Evolutionary conservation across 768 basidiomycete genomes (phyloP).

Genomic region (Naganishia kalamii): DNA sequence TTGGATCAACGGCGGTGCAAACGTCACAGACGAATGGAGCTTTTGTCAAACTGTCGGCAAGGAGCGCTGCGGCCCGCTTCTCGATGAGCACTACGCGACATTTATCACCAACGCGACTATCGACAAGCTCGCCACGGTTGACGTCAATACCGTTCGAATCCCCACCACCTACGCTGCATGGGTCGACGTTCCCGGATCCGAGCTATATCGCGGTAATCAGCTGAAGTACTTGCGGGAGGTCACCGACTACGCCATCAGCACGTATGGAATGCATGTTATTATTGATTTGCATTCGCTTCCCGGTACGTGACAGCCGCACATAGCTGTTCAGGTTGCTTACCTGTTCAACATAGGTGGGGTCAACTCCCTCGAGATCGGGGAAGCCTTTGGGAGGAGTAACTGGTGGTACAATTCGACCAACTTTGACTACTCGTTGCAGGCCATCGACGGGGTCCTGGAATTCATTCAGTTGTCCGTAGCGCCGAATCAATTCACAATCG

Average conservation of each 20-base stretch:
- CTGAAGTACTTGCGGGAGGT: slow-evolving; percentile 1
- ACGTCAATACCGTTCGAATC: slow-evolving; percentile 22
- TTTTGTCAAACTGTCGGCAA: slow-evolving; percentile 9
- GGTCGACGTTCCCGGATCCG: slow-evolving; percentile 9
- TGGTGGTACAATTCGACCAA: slow-evolving; percentile 22
- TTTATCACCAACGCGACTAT: slow-evolving; percentile 14
- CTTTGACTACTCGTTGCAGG: background rate
- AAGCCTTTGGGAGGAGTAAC: background rate
- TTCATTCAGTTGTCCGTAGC: background rate
- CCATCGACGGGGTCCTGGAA: slow-evolving; percentile 4
- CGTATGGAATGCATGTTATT: slow-evolving; percentile 18
- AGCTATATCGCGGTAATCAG: slow-evolving; percentile 16
- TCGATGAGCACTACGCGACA: slow-evolving; percentile 13
- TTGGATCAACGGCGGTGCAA: background rate
- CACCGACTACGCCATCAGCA: slow-evolving; percentile 18
- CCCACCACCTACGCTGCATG: slow-evolving; percentile 21
- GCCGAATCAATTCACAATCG: slow-evolving; percentile 1
- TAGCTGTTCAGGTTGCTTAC: too few species aligned
- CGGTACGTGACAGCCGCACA: background rate
- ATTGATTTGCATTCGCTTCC: slow-evolving; percentile 16
- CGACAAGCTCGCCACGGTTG: slow-evolving; percentile 12
- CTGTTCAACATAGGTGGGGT: background rate
- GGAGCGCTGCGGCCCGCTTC: background rate
- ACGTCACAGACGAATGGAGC: slow-evolving; percentile 10
- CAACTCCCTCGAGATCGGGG: slow-evolving; percentile 21